A percentile compares a stretch with the other conserved stretches of the same genome.
Evolutionary conservation across 1,139 yeast genomes (phyloP).

Genomic region (Diutina ranongensis): DNA sequence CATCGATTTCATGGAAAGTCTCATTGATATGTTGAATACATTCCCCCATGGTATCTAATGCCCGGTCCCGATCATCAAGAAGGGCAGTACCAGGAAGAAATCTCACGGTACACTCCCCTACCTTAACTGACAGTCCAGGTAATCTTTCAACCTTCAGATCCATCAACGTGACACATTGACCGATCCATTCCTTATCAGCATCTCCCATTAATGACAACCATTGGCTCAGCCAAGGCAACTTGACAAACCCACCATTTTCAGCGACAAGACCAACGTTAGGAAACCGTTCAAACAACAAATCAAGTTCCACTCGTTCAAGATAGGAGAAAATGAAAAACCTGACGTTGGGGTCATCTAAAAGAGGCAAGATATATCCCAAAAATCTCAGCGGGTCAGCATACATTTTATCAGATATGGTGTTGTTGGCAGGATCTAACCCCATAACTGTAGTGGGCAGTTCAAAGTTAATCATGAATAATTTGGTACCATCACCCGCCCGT

Average conservation of each 20-base stretch:
- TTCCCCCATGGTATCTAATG: conserved; percentile 66
- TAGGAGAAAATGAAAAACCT: neutral
- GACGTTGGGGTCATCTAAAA: neutral
- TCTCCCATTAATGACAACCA: conserved; percentile 63
- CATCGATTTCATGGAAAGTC: conserved; percentile 37
- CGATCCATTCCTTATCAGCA: conserved; percentile 48
- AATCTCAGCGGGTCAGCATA: neutral
- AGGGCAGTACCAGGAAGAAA: conserved; percentile 58
- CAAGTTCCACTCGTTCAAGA: conserved; percentile 51
- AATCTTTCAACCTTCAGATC: conserved; percentile 64
- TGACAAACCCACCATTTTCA: conserved; percentile 76
- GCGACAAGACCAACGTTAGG: conserved; percentile 75
- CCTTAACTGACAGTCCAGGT: conserved; percentile 66
- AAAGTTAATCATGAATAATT: conserved; percentile 44
- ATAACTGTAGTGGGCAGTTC: conserved; percentile 29
- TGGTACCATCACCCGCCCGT: conserved; percentile 22
- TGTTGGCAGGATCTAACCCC: neutral
- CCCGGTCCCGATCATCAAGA: conserved; percentile 55
- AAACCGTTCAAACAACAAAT: conserved; percentile 54
- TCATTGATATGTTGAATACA: conserved; percentile 79
- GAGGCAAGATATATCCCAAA: neutral
- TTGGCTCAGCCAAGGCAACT: conserved; percentile 35
- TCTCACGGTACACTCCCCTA: conserved; percentile 64
- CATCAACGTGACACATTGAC: conserved; percentile 45
- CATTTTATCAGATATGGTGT: conserved; percentile 3